Conservation (phyloP, 371 early-diverging fungal species). For the Rhizopus arrhizus region DNA sequence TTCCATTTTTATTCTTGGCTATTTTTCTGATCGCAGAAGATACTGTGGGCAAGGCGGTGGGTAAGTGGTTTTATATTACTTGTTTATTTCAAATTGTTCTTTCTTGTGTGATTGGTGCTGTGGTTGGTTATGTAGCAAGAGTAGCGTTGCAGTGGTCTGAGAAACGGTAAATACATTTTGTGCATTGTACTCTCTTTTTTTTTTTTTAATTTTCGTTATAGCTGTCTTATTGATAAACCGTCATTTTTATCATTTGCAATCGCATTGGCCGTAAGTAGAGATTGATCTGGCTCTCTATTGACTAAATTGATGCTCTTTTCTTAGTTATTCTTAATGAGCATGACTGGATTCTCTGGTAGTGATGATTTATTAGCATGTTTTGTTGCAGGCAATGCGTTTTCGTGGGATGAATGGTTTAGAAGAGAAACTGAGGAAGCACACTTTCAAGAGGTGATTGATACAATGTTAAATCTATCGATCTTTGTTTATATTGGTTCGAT, state of each 20-base stretch:
- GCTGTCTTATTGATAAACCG: conserved; percentile 87
- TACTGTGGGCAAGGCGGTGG: conserved; percentile 64
- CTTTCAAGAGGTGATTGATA: conserved; percentile 92
- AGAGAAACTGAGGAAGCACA: conserved; percentile 84
- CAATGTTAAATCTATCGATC: conserved; percentile 84
- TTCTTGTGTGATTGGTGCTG: conserved; percentile 75
- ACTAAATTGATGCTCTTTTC: conserved; percentile 2
- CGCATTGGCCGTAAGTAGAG: conserved; percentile 75
- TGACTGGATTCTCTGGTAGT: conserved; percentile 79
- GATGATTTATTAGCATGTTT: conserved; percentile 92
- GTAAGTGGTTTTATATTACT: conserved; percentile 76
- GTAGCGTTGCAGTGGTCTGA: conserved; percentile 76
- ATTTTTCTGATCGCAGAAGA: conserved; percentile 70
- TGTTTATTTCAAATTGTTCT: conserved; percentile 79
- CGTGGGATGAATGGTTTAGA: conserved; percentile 92
- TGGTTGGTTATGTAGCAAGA: conserved; percentile 77
- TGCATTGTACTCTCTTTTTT: not conserved
- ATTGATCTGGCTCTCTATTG: not conserved
- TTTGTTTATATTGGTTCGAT: conserved; percentile 93
- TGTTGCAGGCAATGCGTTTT: conserved; percentile 88
- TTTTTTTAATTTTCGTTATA: conserved; percentile 11
- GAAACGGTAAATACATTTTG: conserved; percentile 40
- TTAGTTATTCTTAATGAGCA: conserved; percentile 75
- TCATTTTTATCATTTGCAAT: conserved; percentile 89
- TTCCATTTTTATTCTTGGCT: conserved; percentile 88